These are phyloP conservation scores for Wickerhamiella domercqiae DNA, from an alignment of 805 yeast species.

Conservation along the genomic window DNA sequence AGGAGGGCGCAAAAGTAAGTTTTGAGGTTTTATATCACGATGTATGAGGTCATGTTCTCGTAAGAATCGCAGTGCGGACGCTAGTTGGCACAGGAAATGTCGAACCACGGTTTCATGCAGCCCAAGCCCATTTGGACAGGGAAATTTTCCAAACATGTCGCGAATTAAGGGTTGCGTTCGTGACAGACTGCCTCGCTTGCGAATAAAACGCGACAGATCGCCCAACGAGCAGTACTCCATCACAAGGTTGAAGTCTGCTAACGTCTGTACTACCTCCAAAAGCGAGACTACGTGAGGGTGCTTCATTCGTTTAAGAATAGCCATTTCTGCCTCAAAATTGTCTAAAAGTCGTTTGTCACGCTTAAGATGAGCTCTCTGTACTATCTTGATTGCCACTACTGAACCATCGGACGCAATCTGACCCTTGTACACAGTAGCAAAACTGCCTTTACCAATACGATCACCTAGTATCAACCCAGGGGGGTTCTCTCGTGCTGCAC, in stretches of 20 bases:
- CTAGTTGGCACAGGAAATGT: conserved; percentile 75
- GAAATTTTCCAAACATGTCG: conserved; percentile 63
- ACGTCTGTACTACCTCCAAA: conserved; percentile 66
- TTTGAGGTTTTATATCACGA: conserved; percentile 92
- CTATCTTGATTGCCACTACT: conserved; percentile 81
- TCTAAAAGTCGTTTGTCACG: conserved; percentile 68
- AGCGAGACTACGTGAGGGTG: conserved; percentile 89
- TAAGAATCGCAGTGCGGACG: conserved; percentile 69
- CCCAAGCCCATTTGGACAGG: conserved; percentile 67
- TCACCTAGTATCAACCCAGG: conserved; percentile 30
- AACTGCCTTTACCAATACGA: conserved; percentile 90
- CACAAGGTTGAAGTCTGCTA: conserved; percentile 63
- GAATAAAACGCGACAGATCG: conserved; percentile 76
- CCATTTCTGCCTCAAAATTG: conserved; percentile 83
- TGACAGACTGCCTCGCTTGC: conserved; percentile 49
- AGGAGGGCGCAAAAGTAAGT: conserved; percentile 54
- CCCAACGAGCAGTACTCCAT: conserved; percentile 97
- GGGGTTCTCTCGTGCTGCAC: not conserved
- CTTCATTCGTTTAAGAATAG: conserved; percentile 69
- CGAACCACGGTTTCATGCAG: conserved; percentile 62
- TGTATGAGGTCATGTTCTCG: conserved; percentile 78
- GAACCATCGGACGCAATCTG: conserved; percentile 19
- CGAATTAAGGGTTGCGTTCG: conserved; percentile 65
- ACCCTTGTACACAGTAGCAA: conserved; percentile 91
- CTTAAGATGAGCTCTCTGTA: conserved; percentile 54